phyloP scores from a whole-genome alignment of 2,329 filamentous ascomycete genomes.

The Paraconiothyrium brasiliense region DNA sequence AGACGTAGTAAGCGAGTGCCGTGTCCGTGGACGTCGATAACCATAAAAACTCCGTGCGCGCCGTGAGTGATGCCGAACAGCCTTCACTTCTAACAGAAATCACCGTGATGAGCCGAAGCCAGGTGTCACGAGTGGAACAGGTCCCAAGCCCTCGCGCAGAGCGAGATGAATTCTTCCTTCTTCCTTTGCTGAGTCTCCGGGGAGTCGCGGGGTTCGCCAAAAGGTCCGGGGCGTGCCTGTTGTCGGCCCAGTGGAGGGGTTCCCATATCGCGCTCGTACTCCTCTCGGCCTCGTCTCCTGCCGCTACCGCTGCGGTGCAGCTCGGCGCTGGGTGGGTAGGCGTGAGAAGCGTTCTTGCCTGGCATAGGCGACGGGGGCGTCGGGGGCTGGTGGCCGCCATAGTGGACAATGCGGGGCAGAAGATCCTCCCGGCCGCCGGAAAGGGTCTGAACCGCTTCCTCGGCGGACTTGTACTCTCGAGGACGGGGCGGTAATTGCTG shows the following conservation, averaged over 20 bases:
- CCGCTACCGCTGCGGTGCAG: conserved; percentile 65
- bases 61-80: conserved; percentile 25
- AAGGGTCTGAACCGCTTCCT: conserved; percentile 91
- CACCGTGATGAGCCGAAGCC: conserved; percentile 24
- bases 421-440: conserved; percentile 92
- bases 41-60: conserved; percentile 33
- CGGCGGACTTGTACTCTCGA: conserved; percentile 92
- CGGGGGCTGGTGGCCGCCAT: conserved; percentile 90
- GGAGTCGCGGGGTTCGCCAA: conserved; percentile 82
- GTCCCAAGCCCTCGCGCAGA: conserved; percentile 94
- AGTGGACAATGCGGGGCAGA: conserved; percentile 92
- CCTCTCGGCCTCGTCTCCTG: conserved; percentile 81
- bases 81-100: conserved; percentile 21
- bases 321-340: conserved; percentile 41
- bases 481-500: conserved; percentile 67
- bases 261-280: conserved; percentile 88
- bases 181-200: conserved; percentile 85
- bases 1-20: conserved; percentile 35
- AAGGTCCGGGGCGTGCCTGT: conserved; percentile 66
- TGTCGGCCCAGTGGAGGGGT: conserved; percentile 81
- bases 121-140: conserved; percentile 82
- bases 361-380: conserved; percentile 85
- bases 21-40: conserved; percentile 26
- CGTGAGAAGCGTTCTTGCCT: conserved; percentile 46
- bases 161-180: conserved; percentile 87